These are phyloP conservation scores for Apocynum venetum DNA, from an alignment of 257 asterid genomes.

Conservation along the genomic window DNA sequence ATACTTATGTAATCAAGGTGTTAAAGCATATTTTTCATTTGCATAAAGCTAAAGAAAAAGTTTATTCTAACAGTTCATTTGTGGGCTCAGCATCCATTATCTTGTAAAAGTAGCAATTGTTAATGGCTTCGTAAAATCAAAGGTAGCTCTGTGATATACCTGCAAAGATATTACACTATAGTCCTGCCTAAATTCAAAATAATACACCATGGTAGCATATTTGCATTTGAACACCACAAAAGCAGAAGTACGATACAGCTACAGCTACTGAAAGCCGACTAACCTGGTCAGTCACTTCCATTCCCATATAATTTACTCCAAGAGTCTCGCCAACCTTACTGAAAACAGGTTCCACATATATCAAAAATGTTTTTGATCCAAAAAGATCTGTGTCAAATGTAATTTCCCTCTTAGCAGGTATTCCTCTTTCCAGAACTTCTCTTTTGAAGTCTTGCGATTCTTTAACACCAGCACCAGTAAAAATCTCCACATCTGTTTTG, in stretches of 20 bases:
- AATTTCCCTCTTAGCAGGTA: slow-evolving; percentile 84
- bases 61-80: background rate
- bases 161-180: background rate
- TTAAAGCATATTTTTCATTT: background rate
- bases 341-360: slow-evolving; percentile 84
- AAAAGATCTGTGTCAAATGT: slow-evolving; percentile 80
- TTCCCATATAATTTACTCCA: slow-evolving; percentile 92
- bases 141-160: background rate
- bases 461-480: slow-evolving; percentile 76
- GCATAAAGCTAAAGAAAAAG: background rate
- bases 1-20: background rate
- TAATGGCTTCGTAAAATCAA: background rate
- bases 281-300: slow-evolving; percentile 93
- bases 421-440: slow-evolving; percentile 77
- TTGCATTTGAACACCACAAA: background rate
- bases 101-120: background rate
- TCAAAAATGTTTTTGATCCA: slow-evolving; percentile 76
- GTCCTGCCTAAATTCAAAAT: background rate
- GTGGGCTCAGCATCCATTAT: background rate
- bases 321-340: slow-evolving; percentile 81
- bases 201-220: background rate
- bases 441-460: slow-evolving; percentile 89
- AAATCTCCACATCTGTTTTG: slow-evolving; percentile 82
- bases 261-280: background rate
- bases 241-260: background rate